A percentile compares a stretch with the other conserved stretches of the same genome.
phyloP scores from a whole-genome alignment of 2,329 filamentous ascomycete species.

The Fusarium sp. region DNA sequence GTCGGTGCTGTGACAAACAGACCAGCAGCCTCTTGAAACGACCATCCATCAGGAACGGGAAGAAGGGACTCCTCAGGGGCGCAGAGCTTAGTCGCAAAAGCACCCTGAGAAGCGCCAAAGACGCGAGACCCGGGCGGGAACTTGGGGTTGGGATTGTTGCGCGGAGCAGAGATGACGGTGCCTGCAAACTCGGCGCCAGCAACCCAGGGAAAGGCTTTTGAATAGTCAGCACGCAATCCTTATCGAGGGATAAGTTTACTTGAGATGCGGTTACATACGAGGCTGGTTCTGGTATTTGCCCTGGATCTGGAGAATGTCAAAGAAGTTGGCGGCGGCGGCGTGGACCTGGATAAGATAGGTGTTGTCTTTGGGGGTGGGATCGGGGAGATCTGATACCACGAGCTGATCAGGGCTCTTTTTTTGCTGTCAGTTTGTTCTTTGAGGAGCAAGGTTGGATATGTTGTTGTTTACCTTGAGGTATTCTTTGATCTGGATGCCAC shows the following conservation, averaged over 20 bases:
- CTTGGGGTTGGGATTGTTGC: conserved; percentile 60
- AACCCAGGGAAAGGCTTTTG: conserved; percentile 81
- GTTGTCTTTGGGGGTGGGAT: conserved; percentile 75
- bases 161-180: conserved; percentile 75
- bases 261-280: conserved; percentile 53
- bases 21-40: conserved; percentile 85
- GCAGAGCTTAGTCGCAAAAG: conserved; percentile 82
- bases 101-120: conserved; percentile 88
- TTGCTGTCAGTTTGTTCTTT: background rate
- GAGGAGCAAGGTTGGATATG: background rate
- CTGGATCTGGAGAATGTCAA: conserved; percentile 94
- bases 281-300: conserved; percentile 97
- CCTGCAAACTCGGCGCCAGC: conserved; percentile 91
- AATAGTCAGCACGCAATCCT: background rate
- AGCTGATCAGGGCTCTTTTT: conserved; percentile 82
- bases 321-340: conserved; percentile 93
- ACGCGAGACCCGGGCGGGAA: conserved; percentile 85
- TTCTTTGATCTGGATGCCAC: conserved; percentile 78
- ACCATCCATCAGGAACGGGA: conserved; percentile 84
- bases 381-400: conserved; percentile 78
- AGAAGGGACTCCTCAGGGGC: conserved; percentile 75
- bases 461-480: conserved; percentile 74
- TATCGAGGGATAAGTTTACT: background rate
- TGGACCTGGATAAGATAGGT: conserved; percentile 91
- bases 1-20: conserved; percentile 94